These are phyloP conservation scores for Penicillium parvum DNA, from an alignment of 495 filamentous ascomycete genomes.

Conservation along the genomic window DNA sequence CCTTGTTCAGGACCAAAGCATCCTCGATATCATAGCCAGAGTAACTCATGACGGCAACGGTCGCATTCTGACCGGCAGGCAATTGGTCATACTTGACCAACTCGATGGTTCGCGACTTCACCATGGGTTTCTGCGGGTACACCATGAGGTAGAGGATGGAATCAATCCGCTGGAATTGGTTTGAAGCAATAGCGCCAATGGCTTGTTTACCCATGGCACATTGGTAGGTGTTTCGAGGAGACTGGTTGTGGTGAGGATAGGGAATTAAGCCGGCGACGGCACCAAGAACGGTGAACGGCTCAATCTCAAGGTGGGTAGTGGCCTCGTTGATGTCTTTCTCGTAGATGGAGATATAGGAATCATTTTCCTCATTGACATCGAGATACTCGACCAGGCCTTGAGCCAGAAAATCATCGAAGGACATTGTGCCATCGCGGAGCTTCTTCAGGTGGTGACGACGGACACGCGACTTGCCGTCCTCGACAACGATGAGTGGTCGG, in stretches of 20 bases:
- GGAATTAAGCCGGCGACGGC: constrained; percentile 95
- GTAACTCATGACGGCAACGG: constrained; percentile 98
- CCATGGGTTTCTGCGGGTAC: constrained; percentile 96
- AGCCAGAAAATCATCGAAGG: constrained; percentile 89
- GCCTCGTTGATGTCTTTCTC: constrained; percentile 73
- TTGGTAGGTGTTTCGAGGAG: constrained; percentile 97
- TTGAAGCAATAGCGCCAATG: constrained; percentile 94
- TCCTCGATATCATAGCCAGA: constrained; percentile 99
- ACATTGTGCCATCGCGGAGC: constrained; percentile 71
- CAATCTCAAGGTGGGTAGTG: constrained; percentile 94
- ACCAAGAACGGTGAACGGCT: constrained; percentile 96
- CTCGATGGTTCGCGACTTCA: constrained; percentile 94
- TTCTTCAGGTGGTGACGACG: constrained; percentile 69
- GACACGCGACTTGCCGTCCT: constrained; percentile 75
- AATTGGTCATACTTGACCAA: constrained; percentile 96
- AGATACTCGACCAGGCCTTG: constrained; percentile 91
- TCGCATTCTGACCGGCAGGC: constrained; percentile 93
- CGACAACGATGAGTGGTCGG: constrained; percentile 88
- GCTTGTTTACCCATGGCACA: constrained; percentile 99
- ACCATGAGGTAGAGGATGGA: constrained; percentile 94
- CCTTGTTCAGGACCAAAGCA: constrained; percentile 93
- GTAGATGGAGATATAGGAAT: constrained; percentile 84
- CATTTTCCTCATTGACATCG: constrained; percentile 98
- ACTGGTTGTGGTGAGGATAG: constrained; percentile 99
- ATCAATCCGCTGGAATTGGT: constrained; percentile 94